Conservation (phyloP, 2,329 filamentous ascomycete species). For the Aspergillus quadrilineatus region DNA sequence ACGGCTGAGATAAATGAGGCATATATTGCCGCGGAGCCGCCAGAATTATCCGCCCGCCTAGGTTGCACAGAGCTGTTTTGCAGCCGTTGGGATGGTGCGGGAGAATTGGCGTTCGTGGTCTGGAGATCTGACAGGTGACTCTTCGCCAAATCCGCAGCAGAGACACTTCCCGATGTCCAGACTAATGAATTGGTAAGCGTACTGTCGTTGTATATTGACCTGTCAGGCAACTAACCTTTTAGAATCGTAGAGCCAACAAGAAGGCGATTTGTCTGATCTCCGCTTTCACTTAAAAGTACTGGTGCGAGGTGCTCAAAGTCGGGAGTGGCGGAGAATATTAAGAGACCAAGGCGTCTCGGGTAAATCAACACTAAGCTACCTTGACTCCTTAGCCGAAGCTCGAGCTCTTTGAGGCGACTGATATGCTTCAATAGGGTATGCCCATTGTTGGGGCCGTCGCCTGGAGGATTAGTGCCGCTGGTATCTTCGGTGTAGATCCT, state of each 20-base stretch:
- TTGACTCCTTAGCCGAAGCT: conserved; percentile 36
- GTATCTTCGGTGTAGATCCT: conserved; percentile 43
- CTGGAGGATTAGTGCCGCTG: conserved; percentile 28
- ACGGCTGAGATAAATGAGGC: conserved; percentile 42
- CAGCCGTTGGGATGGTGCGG: conserved; percentile 25
- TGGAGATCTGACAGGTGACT: conserved; percentile 35
- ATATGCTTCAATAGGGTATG: conserved; percentile 39
- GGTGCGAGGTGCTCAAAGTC: conserved; percentile 37
- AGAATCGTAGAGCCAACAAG: conserved; percentile 31
- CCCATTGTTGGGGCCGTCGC: conserved; percentile 36
- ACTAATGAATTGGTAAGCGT: conserved; percentile 21
- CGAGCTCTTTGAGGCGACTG: conserved; percentile 40
- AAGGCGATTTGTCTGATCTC: conserved; percentile 31
- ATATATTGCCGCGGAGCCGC: conserved; percentile 38
- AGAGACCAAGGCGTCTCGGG: conserved; percentile 39
- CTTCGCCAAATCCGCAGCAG: conserved; percentile 37
- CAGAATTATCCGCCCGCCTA: conserved; percentile 32
- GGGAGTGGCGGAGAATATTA: conserved; percentile 42
- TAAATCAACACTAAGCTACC: conserved; percentile 41
- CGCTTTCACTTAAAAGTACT: conserved; percentile 27
- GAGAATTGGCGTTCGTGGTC: conserved; percentile 16
- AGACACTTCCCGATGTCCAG: conserved; percentile 33
- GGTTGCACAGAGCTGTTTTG: conserved; percentile 24
- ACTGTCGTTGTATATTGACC: conserved; percentile 23
- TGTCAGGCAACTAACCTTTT: conserved; percentile 29